These are phyloP conservation scores for Candida takata DNA, from an alignment of 805 yeast genomes.

Conservation along the genomic window DNA sequence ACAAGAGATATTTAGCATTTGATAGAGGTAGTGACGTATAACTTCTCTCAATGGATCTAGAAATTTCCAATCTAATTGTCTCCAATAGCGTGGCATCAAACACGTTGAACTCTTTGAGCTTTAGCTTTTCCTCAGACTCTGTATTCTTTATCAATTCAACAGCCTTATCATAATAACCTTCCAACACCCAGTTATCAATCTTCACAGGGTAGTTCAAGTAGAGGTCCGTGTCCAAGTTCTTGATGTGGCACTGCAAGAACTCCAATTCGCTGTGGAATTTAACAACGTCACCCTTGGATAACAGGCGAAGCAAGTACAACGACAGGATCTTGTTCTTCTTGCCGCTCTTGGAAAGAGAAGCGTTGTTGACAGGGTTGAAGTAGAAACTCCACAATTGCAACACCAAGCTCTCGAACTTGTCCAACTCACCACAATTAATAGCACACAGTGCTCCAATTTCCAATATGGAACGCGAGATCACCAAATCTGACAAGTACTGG, in stretches of 20 bases:
- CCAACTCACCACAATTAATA: slow-evolving; percentile 55
- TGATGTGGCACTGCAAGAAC: slow-evolving; percentile 38
- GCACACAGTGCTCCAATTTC: slow-evolving; percentile 85
- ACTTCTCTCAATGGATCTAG: slow-evolving; percentile 73
- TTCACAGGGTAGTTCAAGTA: slow-evolving; percentile 78
- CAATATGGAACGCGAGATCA: slow-evolving; percentile 72
- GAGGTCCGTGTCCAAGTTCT: slow-evolving; percentile 53
- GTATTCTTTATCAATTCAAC: slow-evolving; percentile 17
- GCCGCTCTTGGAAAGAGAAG: slow-evolving; percentile 35
- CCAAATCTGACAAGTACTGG: slow-evolving; percentile 52
- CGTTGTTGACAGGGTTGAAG: slow-evolving; percentile 28
- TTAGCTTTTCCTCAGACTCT: slow-evolving; percentile 24
- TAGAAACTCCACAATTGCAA: slow-evolving; percentile 73
- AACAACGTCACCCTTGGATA: slow-evolving; percentile 79
- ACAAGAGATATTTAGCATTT: slow-evolving; percentile 76
- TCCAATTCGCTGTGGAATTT: slow-evolving; percentile 89
- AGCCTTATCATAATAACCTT: slow-evolving; percentile 87
- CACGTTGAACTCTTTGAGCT: slow-evolving; percentile 66
- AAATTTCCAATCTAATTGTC: slow-evolving; percentile 82
- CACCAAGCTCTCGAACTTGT: slow-evolving; percentile 61
- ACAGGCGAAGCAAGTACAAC: slow-evolving; percentile 64
- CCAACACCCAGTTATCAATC: slow-evolving; percentile 91
- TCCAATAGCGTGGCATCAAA: slow-evolving; percentile 69
- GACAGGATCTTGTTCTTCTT: slow-evolving; percentile 71
- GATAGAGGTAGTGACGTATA: slow-evolving; percentile 70